Evolutionary conservation across 2,329 filamentous ascomycete species (phyloP).

Genomic region (Monilinia laxa): DNA sequence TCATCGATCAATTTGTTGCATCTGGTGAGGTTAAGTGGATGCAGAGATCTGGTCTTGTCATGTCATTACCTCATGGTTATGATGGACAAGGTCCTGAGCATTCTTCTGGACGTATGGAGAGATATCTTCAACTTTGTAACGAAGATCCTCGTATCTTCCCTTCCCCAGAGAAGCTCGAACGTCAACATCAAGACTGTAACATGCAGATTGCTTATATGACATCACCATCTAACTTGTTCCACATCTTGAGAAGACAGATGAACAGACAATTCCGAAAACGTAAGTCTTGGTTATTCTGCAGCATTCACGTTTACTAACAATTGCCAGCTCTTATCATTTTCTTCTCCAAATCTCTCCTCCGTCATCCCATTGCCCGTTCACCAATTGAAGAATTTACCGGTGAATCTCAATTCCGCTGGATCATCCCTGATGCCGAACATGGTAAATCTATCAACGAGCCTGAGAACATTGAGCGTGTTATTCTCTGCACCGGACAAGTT

Average conservation of each 20-base stretch:
- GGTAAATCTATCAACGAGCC: slow-evolving; percentile 71
- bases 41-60: slow-evolving; percentile 92
- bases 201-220: slow-evolving; percentile 99
- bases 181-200: slow-evolving; percentile 99
- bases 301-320: slow-evolving; percentile 29
- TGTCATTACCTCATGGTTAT: slow-evolving; percentile 96
- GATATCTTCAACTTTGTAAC: slow-evolving; percentile 95
- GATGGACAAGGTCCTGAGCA: slow-evolving; percentile 98
- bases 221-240: slow-evolving; percentile 93
- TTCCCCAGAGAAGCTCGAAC: slow-evolving; percentile 80
- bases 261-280: slow-evolving; percentile 99
- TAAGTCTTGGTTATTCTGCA: slow-evolving; percentile 51
- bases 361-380: slow-evolving; percentile 89
- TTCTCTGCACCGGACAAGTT: slow-evolving; percentile 93
- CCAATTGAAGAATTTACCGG: slow-evolving; percentile 86
- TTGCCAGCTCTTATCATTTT: slow-evolving; percentile 81
- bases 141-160: slow-evolving; percentile 96
- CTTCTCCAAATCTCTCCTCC: slow-evolving; percentile 96
- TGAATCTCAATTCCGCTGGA: slow-evolving; percentile 93
- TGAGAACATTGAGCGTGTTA: slow-evolving; percentile 88
- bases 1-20: slow-evolving; percentile 98
- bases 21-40: slow-evolving; percentile 99
- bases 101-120: slow-evolving; percentile 94
- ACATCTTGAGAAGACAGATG: slow-evolving; percentile 94
- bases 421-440: slow-evolving; percentile 89